Conservation (phyloP, 257 asterid genomes). For the Marsdenia floribunda region DNA sequence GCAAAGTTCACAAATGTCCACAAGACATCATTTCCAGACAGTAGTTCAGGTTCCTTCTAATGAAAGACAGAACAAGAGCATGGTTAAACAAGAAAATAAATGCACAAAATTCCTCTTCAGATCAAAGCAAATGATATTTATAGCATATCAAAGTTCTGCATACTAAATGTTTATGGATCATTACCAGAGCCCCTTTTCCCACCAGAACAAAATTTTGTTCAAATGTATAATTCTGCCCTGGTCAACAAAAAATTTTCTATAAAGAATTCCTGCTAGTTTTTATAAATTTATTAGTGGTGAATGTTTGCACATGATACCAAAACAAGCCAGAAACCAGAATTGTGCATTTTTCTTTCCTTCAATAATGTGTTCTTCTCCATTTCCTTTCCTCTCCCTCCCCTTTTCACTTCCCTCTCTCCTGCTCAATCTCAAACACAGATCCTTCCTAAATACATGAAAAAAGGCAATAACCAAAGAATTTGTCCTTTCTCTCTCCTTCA, state of each 20-base stretch:
- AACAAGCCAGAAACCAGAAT: neutral
- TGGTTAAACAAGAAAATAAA: conserved; percentile 4
- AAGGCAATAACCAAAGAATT: no score
- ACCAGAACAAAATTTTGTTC: neutral
- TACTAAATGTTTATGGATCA: neutral
- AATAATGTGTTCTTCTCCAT: no score
- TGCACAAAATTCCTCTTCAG: neutral
- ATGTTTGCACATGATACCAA: neutral
- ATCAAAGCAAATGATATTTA: neutral
- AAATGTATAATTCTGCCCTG: neutral
- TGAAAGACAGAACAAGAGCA: conserved; percentile 24
- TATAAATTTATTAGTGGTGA: no score
- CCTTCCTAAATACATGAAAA: no score
- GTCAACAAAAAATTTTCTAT: neutral
- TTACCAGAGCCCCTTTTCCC: neutral
- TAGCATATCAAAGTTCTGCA: neutral
- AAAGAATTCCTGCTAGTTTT: neutral
- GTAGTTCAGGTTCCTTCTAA: conserved; percentile 89
- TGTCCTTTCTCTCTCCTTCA: neutral
- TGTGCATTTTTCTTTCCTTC: neutral
- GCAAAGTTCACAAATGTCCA: conserved; percentile 98
- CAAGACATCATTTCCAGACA: conserved; percentile 82
- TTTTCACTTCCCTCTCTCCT: no score
- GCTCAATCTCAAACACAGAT: no score
- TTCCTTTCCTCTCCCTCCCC: no score